Base-by-base conservation (phyloP, 345 rosid species). In the Pseudoturritis turrita region DNA sequence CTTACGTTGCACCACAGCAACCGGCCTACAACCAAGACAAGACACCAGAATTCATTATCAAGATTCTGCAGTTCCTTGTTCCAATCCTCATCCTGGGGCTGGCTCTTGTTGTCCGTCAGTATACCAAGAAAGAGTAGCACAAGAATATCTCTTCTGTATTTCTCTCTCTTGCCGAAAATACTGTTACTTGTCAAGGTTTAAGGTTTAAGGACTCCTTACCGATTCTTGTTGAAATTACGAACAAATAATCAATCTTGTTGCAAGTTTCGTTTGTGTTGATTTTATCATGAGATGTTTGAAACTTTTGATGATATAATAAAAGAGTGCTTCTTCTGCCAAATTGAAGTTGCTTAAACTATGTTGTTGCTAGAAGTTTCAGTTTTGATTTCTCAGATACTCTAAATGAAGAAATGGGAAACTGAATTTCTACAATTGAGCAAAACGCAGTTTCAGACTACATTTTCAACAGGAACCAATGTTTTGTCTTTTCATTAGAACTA, bases 71-170 rank as follows among this genome's bases (percentile, higher is more conserved):
- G 71, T 84, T 91, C 77, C 89, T 95, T 0, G 90, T 95, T 44
- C 99, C 99, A 6, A 83, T 95, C 68, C 28, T 91, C 75, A 89
- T 95, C 65, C 70, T 95, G 82, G 98, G 96, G 18, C 70, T 91
- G 53, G 98, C 99, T 41, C 65, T 91, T 33, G 82, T 75, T 0
- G 96, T 89, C 12, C 89, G 97, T 37, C 75, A 83, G 28, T 91
- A 71, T 82, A 89, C 98, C 77, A 95, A 89, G 84, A 89, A 95
- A 83, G 97, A 94, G 36, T 85, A 86, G 83, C n/a, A n/a, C n/a
- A 33, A 33, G 37, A 37, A 47, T 2, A 46, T 62, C 36, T 45
- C 33, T n/a, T 65, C 46, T 74, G 61, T 60, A 49, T 74, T 56
- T 68, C 23, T 33, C 6, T 44, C 9, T 8, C 21, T 21, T 39